Base-by-base conservation (phyloP, 176 grass and related monocot species). In the Lolium rigidum region DNA sequence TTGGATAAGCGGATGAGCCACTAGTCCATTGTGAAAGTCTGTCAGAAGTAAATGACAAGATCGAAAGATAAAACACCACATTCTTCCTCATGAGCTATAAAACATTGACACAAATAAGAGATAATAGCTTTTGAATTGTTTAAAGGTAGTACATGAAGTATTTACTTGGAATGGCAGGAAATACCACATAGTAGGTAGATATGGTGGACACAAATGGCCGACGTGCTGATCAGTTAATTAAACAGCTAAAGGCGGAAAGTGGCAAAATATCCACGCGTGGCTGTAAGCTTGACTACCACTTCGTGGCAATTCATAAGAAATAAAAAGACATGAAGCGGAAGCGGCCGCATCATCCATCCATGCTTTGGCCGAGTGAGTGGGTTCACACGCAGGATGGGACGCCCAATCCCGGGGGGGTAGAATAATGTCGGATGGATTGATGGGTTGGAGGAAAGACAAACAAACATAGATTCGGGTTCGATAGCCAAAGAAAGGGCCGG, bases 381-480 rank as follows among this genome's bases (percentile, higher is more conserved):
- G 70, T 74, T 74, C 70, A 73, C 70, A 73, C 74, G 37, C 80
- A 79, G 46, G 26, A 80, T 49, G 52, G 56, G 68, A 79, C 55
- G 17, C 52, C 21, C 6, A 35, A 13, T 7, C 41, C 62, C 38
- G 9, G 7, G n/a, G 13, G n/a, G n/a, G n/a, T n/a, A n/a, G n/a
- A n/a, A 35, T 25, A 31, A 74, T 57, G 59, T 51, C 46, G 47
- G 46, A 66, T 57, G 66, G 47, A 48, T 20, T 15, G 35, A 66
- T 57, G 57, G 47, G 38, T 20, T 15, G 2, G 3, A 56, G 0
- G 4, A 41, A 31, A 3, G 10, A 72, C 74, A 3, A 17, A 7
- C 75, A 35, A 35, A 35, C 31, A 35, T 35, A 55, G 48, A 63
- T 52, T 75, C 47, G 13, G 72, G 47, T 16, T 75, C 15, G 22